Evolutionary conservation across 106 monocot genomes (phyloP), one percentile per base, ranked within the genome.

Genomic region (Ottelia alismoides): DNA sequence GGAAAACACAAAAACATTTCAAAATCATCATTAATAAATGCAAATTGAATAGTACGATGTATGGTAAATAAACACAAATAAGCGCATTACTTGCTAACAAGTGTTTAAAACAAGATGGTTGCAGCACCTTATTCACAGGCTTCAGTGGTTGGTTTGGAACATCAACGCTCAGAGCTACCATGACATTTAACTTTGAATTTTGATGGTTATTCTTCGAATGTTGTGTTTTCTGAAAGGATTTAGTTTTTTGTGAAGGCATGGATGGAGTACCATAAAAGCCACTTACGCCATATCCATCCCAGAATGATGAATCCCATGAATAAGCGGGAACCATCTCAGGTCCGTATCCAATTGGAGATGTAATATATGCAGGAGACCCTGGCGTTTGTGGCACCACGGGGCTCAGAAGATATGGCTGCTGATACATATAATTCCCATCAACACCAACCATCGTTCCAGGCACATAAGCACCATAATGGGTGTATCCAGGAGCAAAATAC

Each of bases 361-460:
- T 67, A 63, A 73, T 51, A 65, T 74, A 60, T 1, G 75, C 76
- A 25, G 82, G 76, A 52, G 84, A 74, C 27, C 27, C 60, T 21
- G 67, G 27, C 1, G 73, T 31, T 16, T 76, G 89, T 2, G 74
- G 54, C 14, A 63, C 57, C 9, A 72, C 55, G 29, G 70, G 48
- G 60, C 58, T 65, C 18, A 71, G 40, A 30, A 58, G 68, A 60
- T 80, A 81, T 19, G 68, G 55, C 12, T 69, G 80, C 61, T 82
- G 82, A 47, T 62, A 68, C 19, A 78, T 27, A 56, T 72, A 83
- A 50, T 92, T 83, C 43, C 87, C 83, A 57, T 92, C 87, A 55
- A 60, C 56, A 63, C 76, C 57, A 58, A 77, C 14, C 45, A 75
- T 30, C 65, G 68, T 56, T 51, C 71, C 77, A 48, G 71, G 53